phyloP scores from a whole-genome alignment of 78 protist genomes.

The Pigoraptor vietnamica region DNA sequence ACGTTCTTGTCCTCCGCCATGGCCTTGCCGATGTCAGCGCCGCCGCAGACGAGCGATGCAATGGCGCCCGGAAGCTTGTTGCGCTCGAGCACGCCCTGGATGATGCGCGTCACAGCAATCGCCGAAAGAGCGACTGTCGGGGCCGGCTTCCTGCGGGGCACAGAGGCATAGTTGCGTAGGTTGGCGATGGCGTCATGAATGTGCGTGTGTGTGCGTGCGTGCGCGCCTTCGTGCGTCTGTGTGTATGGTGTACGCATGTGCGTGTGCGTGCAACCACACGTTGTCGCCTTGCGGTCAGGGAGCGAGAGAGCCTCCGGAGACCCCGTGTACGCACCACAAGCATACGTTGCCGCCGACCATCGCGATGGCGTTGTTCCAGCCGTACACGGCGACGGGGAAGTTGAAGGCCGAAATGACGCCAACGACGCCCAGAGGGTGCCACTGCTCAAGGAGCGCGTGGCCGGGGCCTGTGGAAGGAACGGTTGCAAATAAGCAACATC shows the following conservation, averaged over 20 bases:
- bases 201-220: conserved; percentile 22
- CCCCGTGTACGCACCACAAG: too few species aligned
- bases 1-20: conserved; percentile 60
- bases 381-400: conserved; percentile 88
- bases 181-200: too few species aligned
- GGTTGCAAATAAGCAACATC: not conserved
- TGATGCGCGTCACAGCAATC: conserved; percentile 68
- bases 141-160: conserved; percentile 91
- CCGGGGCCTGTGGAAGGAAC: conserved; percentile 19
- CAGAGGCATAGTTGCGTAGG: too few species aligned
- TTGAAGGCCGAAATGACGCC: conserved; percentile 91
- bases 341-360: conserved; percentile 41
- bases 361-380: conserved; percentile 81
- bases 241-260: too few species aligned
- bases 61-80: conserved; percentile 58
- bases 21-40: conserved; percentile 56
- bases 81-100: conserved; percentile 61
- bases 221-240: too few species aligned
- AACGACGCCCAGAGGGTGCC: conserved; percentile 87
- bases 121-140: conserved; percentile 60
- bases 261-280: too few species aligned
- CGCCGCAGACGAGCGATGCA: conserved; percentile 51
- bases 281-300: not conserved
- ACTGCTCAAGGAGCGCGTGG: conserved; percentile 71
- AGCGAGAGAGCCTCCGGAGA: too few species aligned